These are phyloP conservation scores for Fusarium scirpi DNA, from an alignment of 2,329 filamentous ascomycete genomes.

Conservation along the genomic window DNA sequence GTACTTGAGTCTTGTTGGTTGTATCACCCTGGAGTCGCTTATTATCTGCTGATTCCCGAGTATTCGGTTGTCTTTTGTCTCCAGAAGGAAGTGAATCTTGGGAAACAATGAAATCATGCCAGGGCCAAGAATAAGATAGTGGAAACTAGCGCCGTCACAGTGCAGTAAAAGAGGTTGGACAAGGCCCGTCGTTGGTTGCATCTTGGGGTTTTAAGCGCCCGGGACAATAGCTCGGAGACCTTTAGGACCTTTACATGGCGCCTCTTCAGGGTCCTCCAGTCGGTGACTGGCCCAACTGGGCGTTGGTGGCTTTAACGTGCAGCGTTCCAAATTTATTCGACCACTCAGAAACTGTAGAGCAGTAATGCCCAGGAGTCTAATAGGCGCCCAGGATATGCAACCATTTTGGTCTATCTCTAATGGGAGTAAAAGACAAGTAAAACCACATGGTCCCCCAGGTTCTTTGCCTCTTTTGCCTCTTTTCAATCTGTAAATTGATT, in stretches of 20 bases:
- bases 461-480: conserved; percentile 8
- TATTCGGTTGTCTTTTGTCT: conserved; percentile 5
- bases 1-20: neutral
- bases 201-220: conserved; percentile 43
- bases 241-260: conserved; percentile 18
- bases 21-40: conserved; percentile 13
- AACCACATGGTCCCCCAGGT: conserved; percentile 28
- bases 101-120: conserved; percentile 7
- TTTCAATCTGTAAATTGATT: neutral
- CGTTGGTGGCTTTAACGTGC: conserved; percentile 36
- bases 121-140: conserved; percentile 20
- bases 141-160: conserved; percentile 46
- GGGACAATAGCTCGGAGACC: conserved; percentile 5
- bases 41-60: conserved; percentile 21
- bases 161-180: conserved; percentile 39
- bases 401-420: neutral
- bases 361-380: conserved; percentile 37
- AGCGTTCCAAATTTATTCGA: conserved; percentile 47
- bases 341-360: conserved; percentile 41
- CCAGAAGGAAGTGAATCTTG: neutral
- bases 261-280: conserved; percentile 21
- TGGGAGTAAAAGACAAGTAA: conserved; percentile 13
- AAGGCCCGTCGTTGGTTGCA: conserved; percentile 38
- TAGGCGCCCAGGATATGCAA: conserved; percentile 40
- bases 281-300: conserved; percentile 8